Evolutionary conservation across 305 asterid genomes (phyloP).

Genomic region (Fraxinus greggii): DNA sequence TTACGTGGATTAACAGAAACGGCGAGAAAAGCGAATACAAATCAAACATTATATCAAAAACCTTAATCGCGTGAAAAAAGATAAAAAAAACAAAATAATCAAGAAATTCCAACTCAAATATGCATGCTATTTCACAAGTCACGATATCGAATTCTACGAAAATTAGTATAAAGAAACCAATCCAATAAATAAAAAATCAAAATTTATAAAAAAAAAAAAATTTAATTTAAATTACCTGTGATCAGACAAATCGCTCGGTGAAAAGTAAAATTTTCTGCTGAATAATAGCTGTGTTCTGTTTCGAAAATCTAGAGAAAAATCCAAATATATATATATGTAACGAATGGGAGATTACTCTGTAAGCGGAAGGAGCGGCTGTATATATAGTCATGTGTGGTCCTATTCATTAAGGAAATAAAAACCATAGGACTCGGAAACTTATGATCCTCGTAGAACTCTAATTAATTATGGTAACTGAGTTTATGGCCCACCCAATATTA

Average conservation of each 20-base stretch:
- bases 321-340: not conserved
- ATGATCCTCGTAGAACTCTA: not conserved
- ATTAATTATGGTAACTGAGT: not conserved
- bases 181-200: not conserved
- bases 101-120: not conserved
- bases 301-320: not conserved
- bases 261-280: not conserved
- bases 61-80: not conserved
- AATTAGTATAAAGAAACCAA: not conserved
- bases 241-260: not conserved
- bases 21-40: not conserved
- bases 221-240: not conserved
- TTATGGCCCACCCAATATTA: not conserved
- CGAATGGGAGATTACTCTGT: not conserved
- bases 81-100: not conserved
- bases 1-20: not conserved
- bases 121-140: not conserved
- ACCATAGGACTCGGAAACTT: not conserved
- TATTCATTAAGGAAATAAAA: not conserved
- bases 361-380: not conserved
- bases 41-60: not conserved
- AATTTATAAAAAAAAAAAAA: not conserved
- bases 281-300: not conserved
- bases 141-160: not conserved
- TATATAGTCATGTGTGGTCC: too few species aligned